A percentile compares a stretch with the other conserved stretches of the same genome.
Evolutionary conservation across 2,329 filamentous ascomycete species (phyloP).

Genomic region (Hypoxylon sp.): DNA sequence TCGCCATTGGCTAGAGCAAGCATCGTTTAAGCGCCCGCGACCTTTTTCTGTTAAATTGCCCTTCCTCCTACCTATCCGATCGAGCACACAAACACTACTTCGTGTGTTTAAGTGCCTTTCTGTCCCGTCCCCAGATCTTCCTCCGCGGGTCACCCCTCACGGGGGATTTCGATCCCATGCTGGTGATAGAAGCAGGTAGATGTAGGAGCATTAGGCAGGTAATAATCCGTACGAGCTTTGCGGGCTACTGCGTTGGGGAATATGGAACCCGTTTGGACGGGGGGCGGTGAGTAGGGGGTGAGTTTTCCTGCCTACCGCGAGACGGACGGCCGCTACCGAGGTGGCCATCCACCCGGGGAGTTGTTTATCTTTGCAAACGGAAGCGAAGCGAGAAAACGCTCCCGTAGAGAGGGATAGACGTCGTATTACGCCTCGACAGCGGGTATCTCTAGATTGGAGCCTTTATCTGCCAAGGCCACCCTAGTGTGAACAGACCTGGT

Average conservation of each 20-base stretch:
- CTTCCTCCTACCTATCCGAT: conserved; percentile 25
- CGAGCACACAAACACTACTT: conserved; percentile 7
- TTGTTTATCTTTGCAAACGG: conserved; percentile 34
- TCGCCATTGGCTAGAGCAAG: conserved; percentile 34
- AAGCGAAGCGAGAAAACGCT: conserved; percentile 8
- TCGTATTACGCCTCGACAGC: conserved; percentile 13
- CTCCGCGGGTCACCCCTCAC: conserved; percentile 13
- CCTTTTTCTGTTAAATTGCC: conserved; percentile 45
- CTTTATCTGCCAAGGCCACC: conserved; percentile 27
- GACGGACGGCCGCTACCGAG: conserved; percentile 42
- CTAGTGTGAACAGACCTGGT: conserved; percentile 13
- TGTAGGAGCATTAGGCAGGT: conserved; percentile 11
- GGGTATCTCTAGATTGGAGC: conserved; percentile 25
- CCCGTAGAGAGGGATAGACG: conserved; percentile 3
- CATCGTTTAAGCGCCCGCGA: conserved; percentile 49
- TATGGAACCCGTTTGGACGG: conserved; percentile 22
- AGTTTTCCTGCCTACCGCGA: conserved; percentile 32
- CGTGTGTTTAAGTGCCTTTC: conserved; percentile 7
- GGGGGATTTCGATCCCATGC: conserved; percentile 32
- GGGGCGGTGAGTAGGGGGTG: conserved; percentile 27
- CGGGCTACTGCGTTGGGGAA: conserved; percentile 21
- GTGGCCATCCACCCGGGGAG: conserved; percentile 38
- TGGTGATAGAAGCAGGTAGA: conserved; percentile 8
- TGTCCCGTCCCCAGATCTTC: conserved; percentile 22
- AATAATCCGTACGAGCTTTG: conserved; percentile 7